Evolutionary conservation across 2,329 filamentous ascomycete species (phyloP), one percentile per base, ranked within the genome.

Genomic region (Westerdykella aurantiaca): DNA sequence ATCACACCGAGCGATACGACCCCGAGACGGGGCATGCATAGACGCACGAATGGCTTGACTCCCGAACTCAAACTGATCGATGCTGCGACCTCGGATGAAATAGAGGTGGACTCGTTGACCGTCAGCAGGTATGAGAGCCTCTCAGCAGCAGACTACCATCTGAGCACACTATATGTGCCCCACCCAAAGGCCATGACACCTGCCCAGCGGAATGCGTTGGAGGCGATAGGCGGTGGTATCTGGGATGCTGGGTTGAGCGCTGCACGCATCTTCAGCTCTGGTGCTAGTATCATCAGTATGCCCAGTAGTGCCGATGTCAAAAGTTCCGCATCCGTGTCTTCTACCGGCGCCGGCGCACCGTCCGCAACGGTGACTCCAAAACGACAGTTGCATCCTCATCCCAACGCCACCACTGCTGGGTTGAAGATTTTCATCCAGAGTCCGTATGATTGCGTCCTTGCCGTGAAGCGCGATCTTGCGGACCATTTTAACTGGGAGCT

Each of bases 361-460:
- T 49, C 58, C 10, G 31, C 51, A 23, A 41, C 55, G 3, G 41
- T 45, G 34, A 49, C 59, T 16, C 51, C 48, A 16, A 63, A 57
- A 38, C 49, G 60, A 31, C 53, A 52, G 38, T 41, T 48, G n/a
- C 62, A 56, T 31, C 60, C 66, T 12, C 73, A 76, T 51, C 75
- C 72, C 38, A 71, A 77, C 51, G 70, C 71, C 14, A 67, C 71
- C 5, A 74, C 76, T 9, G 72, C 76, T 31, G 82, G 83, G 6
- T 73, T 83, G 52, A 86, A 97, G 59, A 86, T 98, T 13, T 96
- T 96, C 63, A 88, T 98, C 34, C 89, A 95, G 58, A 96, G 89
- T 56, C 93, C 93, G 0, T 98, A 94, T 61, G 93, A 98, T 67
- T 97, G 90, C 57, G 85, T 97, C n/a, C 72, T 96, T 43, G 88